Percentiles rank a stretch among this genome's conserved stretches.
Evolutionary conservation across 2,329 filamentous ascomycete genomes (phyloP).

Genomic region (Colletotrichum truncatum): DNA sequence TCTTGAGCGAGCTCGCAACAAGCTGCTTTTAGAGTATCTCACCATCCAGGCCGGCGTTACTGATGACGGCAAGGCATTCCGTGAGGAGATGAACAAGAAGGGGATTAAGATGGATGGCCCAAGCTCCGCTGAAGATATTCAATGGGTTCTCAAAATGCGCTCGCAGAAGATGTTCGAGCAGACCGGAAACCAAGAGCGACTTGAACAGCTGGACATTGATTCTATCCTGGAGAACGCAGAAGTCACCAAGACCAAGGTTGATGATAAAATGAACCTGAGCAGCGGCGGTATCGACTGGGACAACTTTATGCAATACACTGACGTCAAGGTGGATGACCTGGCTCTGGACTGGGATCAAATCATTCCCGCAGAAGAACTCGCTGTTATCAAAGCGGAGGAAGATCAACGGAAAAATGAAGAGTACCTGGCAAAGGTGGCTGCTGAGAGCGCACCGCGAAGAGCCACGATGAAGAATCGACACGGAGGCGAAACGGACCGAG

Average conservation of each 20-base stretch:
- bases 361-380: slow-evolving; percentile 92
- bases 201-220: slow-evolving; percentile 98
- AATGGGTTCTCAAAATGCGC: slow-evolving; percentile 93
- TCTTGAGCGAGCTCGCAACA: slow-evolving; percentile 94
- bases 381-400: slow-evolving; percentile 88
- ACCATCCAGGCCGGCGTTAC: slow-evolving; percentile 98
- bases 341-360: slow-evolving; percentile 96
- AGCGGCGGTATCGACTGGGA: slow-evolving; percentile 87
- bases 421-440: slow-evolving; percentile 83
- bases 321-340: slow-evolving; percentile 89
- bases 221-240: slow-evolving; percentile 97
- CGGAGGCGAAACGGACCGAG: slow-evolving; percentile 66
- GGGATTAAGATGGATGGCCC: slow-evolving; percentile 80
- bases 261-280: slow-evolving; percentile 89
- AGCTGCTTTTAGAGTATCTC: slow-evolving; percentile 95
- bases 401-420: slow-evolving; percentile 84
- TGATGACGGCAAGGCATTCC: slow-evolving; percentile 86
- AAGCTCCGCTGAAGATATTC: slow-evolving; percentile 92
- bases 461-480: slow-evolving; percentile 69
- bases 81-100: slow-evolving; percentile 81
- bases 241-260: slow-evolving; percentile 94
- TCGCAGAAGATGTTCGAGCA: slow-evolving; percentile 99
- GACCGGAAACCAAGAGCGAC: slow-evolving; percentile 92
- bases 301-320: slow-evolving; percentile 97
- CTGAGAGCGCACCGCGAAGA: slow-evolving; percentile 85